Conservation (phyloP, 1,284 basidiomycete genomes). For the Gymnopus androsaceus region DNA sequence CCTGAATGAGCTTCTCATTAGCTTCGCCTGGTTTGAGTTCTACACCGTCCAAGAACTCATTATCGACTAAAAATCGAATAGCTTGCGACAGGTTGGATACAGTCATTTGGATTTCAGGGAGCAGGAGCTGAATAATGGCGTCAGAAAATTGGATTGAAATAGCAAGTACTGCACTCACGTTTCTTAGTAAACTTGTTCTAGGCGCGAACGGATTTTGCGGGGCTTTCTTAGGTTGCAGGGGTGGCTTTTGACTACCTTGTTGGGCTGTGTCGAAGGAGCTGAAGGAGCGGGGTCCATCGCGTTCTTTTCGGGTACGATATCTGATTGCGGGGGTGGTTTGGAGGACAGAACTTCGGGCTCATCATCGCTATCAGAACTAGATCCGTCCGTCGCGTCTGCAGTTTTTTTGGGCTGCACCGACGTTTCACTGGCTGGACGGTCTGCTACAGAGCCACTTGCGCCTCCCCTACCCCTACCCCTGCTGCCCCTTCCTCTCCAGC, state of each 20-base stretch:
- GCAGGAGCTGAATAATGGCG: conserved; percentile 64
- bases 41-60: conserved; percentile 84
- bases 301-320: conserved; percentile 12
- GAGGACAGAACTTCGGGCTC: conserved; percentile 67
- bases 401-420: background rate
- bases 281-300: conserved; percentile 3
- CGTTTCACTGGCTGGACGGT: background rate
- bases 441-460: background rate
- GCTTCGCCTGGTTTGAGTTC: conserved; percentile 84
- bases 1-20: conserved; percentile 65
- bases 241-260: conserved; percentile 24
- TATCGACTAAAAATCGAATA: conserved; percentile 90
- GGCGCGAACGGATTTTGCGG: conserved; percentile 70
- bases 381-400: conserved; percentile 23
- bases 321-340: conserved; percentile 43
- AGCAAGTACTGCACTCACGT: conserved; percentile 51
- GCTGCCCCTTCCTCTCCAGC: conserved; percentile 4
- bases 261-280: background rate
- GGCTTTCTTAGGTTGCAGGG: conserved; percentile 54
- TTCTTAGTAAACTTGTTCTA: conserved; percentile 70
- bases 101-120: conserved; percentile 88
- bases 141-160: background rate
- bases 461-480: background rate
- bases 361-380: conserved; percentile 40
- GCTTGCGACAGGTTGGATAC: conserved; percentile 93